A percentile compares a stretch with the other conserved stretches of the same genome.
phyloP scores from a whole-genome alignment of 345 rosid genomes.

The Hirschfeldia incana region DNA sequence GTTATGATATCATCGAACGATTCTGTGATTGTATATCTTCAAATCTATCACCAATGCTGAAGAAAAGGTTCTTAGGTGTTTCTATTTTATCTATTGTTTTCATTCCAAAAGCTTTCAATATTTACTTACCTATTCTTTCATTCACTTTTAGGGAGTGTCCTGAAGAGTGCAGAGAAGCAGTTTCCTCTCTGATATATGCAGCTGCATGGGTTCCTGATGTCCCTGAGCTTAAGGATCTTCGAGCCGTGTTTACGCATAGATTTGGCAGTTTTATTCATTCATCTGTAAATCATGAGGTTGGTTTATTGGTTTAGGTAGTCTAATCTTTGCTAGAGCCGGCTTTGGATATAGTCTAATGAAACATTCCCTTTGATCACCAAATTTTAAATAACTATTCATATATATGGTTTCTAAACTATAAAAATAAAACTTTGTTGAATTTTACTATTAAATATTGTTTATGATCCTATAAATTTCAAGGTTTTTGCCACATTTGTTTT shows the following conservation, averaged over 20 bases:
- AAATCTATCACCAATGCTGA: constrained; percentile 57
- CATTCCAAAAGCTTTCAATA: neutral
- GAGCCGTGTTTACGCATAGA: constrained; percentile 53
- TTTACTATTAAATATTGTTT: too few species aligned
- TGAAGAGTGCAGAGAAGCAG: constrained; percentile 76
- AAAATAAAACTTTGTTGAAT: too few species aligned
- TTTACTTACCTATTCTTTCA: neutral
- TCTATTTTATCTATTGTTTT: neutral
- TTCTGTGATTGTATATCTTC: constrained; percentile 48
- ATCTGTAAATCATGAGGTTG: constrained; percentile 62
- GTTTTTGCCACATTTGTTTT: neutral
- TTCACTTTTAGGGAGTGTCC: constrained; percentile 67
- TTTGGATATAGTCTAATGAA: neutral
- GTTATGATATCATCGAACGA: constrained; percentile 58
- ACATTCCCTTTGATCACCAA: neutral
- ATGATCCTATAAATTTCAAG: too few species aligned
- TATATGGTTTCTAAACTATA: too few species aligned
- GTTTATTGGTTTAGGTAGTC: neutral
- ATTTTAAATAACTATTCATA: too few species aligned
- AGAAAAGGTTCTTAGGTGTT: constrained; percentile 49
- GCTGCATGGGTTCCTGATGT: constrained; percentile 84
- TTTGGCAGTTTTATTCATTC: constrained; percentile 54
- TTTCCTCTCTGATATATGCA: constrained; percentile 64
- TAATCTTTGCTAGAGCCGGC: neutral
- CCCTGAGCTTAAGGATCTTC: constrained; percentile 73